Evolutionary conservation across 225 moss, liverwort and hornwort species (phyloP), one percentile per base, ranked within the genome.

Genomic region (Bryum argenteum): DNA sequence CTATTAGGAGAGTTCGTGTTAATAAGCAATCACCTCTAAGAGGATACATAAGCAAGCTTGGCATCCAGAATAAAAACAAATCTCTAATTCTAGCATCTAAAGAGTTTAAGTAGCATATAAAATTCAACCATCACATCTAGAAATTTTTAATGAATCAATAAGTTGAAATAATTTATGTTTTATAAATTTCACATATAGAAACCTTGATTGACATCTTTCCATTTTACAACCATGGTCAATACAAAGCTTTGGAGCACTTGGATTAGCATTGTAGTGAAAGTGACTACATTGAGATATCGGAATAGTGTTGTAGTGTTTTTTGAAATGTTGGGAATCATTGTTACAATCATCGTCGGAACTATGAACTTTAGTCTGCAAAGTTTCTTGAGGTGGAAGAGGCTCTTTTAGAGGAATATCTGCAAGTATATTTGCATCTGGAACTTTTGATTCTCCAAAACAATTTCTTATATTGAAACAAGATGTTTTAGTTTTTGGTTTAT

Each of bases 161-260:
- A 33, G 7, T 33, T 33, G 33, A 33, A 33, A 33, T 33, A 33
- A 4, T 33, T 3, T 33, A 33, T 4, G 33, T 33, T 33, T 33
- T 33, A 33, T 4, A 33, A 33, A 33, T 33, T 5, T 33, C 33
- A 33, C 33, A 33, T 33, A 26, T 8, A 18, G 2, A 23, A 28
- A 73, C 55, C 61, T 78, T 61, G 11, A 61, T 0, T 62, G 67
- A 3, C 1, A 44, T 41, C 26, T 59, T 12, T 42, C 9, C 20
- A 9, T 0, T 11, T 56, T 1, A 26, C 8, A 63, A 10, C 16
- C 8, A 39, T 26, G 0, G 8, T 39, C 16, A 1, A 19, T 16
- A 19, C 3, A 8, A 6, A 1, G 1, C 17, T 9, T 22, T 62
- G 39, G 61, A 14, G 37, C 26, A 2, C 6, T 56, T 62, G 39